Evolutionary conservation across 306 rosid species (phyloP), one percentile per base, ranked within the genome.

Genomic region (Rubus idaeus): DNA sequence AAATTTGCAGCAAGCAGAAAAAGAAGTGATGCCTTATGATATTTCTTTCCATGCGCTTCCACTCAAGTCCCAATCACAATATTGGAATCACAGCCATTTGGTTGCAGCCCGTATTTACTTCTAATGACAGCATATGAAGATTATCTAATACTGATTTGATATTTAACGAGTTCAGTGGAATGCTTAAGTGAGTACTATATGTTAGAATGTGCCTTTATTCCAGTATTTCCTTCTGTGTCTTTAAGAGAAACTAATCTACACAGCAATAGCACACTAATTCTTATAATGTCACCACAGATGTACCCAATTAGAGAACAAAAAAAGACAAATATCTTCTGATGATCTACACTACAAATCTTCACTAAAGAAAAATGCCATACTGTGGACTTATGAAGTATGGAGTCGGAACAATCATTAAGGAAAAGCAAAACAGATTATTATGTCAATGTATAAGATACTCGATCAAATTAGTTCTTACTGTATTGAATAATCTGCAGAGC

Each of bases 401-500:
- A 49, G 14, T 14, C n/a, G 41, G 13, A 30, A 47, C 62, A 45
- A 57, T 5, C 12, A 21, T 1, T 13, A 49, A 70, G 11, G 23
- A 16, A 17, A 17, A 68, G 1, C 39, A 39, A 20, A 71, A 4
- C 17, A 12, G 7, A 73, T 8, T 42, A 42, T 41, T 10, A 42
- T 5, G 30, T 42, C 21, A 12, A 12, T 12, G 42, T 26, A 23
- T 10, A 42, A 11, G 18, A 44, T 41, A 23, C 46, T 57, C 23
- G 21, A 20, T 10, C 1, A 12, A 23, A 77, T 64, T 46, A 70
- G 77, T 61, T 62, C 97, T 92, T 83, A 95, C 97, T 95, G 89
- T 86, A 92, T 81, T 95, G 99, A 71, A 95, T 92, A 68, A 88
- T 84, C 71, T 80, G 82, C 64, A 95, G 81, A 20, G 93, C 97